These are phyloP conservation scores for Galerina marginata DNA, from an alignment of 768 basidiomycete genomes.

Conservation along the genomic window DNA sequence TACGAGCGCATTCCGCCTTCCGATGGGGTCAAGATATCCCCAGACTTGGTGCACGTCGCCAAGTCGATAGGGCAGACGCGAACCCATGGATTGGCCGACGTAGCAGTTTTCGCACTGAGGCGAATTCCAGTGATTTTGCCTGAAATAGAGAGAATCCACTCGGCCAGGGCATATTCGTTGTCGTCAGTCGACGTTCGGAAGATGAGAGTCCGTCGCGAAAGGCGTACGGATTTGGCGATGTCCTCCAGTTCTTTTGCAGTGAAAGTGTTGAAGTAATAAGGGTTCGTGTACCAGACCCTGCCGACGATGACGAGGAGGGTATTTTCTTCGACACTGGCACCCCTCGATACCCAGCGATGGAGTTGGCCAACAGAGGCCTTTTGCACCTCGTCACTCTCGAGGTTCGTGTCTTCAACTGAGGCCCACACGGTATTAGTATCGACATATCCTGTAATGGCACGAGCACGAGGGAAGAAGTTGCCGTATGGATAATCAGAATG, in stretches of 20 bases:
- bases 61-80: conserved; percentile 44
- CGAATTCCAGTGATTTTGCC: conserved; percentile 42
- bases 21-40: conserved; percentile 37
- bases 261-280: conserved; percentile 45
- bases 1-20: conserved; percentile 45
- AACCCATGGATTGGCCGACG: conserved; percentile 39
- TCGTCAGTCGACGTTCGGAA: conserved; percentile 38
- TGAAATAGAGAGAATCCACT: conserved; percentile 43
- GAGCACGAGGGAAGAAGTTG: conserved; percentile 39
- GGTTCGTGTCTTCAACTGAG: conserved; percentile 39
- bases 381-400: conserved; percentile 36
- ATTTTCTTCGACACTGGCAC: conserved; percentile 35
- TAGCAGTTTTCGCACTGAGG: conserved; percentile 40
- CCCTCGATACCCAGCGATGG: conserved; percentile 41
- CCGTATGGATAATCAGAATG: conserved; percentile 49
- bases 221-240: conserved; percentile 35
- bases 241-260: conserved; percentile 40
- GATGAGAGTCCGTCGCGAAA: conserved; percentile 40
- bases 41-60: conserved; percentile 38
- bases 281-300: conserved; percentile 34
- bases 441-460: conserved; percentile 35
- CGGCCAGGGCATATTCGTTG: conserved; percentile 43
- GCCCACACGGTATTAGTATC: conserved; percentile 42
- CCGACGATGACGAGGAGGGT: conserved; percentile 45
- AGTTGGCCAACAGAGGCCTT: conserved; percentile 37